Base-by-base conservation (phyloP, 371 early-diverging fungal genomes). In the Mucor saturninus region DNA sequence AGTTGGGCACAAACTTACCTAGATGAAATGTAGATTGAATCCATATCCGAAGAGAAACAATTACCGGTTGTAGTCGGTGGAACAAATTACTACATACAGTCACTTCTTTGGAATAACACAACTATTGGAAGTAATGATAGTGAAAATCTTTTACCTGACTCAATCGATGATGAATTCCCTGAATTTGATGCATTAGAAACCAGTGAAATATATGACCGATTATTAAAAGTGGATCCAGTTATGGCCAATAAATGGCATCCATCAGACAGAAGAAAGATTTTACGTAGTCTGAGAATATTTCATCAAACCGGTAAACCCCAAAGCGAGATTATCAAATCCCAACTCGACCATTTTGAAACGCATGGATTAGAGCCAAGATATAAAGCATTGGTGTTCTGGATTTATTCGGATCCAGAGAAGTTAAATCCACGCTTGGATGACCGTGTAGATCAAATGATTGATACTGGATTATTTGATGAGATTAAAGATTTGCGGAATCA, bases 51-150 rank as follows among this genome's bases (percentile, higher is more conserved):
- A 14, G 81, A 90, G 26, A 68, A 85, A 43, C 80, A 84, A 39
- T 59, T 93, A 13, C 95, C 98, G 0, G 90, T 98, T 4, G 76
- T 98, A 10, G 98, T 96, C 0, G 98, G 98, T 35, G 98, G 98
- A 32, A 98, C 98, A 0, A 89, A 96, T 68, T 98, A 98, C 69
- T 98, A 98, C 71, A 83, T 98, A 28, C 96, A 98, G 65, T 88
- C 92, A 0, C 65, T 94, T 2, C 75, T 98, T 26, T 98, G 92
- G 89, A 76, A 86, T 30, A 86, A 90, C 49, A 83, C 87, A 0
- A 72, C 91, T n/a, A 72, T 89, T n/a, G 72, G 54, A 5, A 53
- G 59, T 15, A 46, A 29, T 15, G 55, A 67, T 0, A 35, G 42
- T 30, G 2, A 39, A 7, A 59, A 60, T 38, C 59, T 67, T 11